These are phyloP conservation scores for Acacia acuminata DNA, from an alignment of 306 rosid genomes.

Conservation along the genomic window DNA sequence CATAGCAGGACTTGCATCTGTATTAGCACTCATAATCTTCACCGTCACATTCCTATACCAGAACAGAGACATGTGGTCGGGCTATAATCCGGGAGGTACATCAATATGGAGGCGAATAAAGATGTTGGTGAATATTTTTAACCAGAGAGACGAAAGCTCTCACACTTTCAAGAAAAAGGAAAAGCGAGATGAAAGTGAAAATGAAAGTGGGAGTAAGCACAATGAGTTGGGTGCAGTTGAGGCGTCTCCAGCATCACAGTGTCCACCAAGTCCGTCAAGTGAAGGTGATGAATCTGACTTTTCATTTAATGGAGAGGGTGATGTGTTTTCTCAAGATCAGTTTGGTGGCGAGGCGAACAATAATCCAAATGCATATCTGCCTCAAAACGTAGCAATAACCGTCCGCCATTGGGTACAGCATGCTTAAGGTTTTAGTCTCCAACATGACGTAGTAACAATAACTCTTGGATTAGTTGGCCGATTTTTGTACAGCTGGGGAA, in stretches of 20 bases:
- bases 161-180: conserved; percentile 46
- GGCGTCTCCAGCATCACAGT: background rate
- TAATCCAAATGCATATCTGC: background rate
- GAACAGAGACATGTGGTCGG: conserved; percentile 26
- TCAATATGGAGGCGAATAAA: conserved; percentile 36
- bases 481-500: no score
- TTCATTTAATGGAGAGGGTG: background rate
- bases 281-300: background rate
- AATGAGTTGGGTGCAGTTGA: background rate
- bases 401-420: background rate
- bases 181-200: background rate
- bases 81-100: background rate
- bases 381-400: background rate
- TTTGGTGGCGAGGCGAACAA: background rate
- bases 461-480: no score
- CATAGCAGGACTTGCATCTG: conserved; percentile 38
- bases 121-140: conserved; percentile 26
- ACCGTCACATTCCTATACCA: conserved; percentile 32
- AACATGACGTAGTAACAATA: no score
- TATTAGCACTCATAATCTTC: conserved; percentile 39
- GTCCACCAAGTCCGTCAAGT: background rate
- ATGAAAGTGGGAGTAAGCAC: no score
- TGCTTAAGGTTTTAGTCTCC: background rate
- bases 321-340: background rate
- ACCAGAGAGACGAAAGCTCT: conserved; percentile 38